Percentiles rank a stretch among this genome's conserved stretches.
Conservation (phyloP, 2,329 filamentous ascomycete genomes). For the Fusarium luffae region DNA sequence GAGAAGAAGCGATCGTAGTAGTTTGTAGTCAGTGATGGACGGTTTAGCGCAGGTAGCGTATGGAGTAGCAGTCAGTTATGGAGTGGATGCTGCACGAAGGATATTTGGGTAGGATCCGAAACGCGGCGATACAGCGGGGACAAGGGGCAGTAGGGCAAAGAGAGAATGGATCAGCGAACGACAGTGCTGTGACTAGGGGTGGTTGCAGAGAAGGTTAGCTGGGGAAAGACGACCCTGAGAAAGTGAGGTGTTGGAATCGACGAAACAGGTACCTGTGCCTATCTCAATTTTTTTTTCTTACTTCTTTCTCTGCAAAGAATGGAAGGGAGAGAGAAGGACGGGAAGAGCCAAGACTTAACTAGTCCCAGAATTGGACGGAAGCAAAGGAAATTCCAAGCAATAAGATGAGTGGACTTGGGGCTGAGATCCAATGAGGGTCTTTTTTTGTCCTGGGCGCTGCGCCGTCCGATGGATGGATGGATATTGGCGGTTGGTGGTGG, state of each 20-base stretch:
- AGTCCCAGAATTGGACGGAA: slow-evolving; percentile 22
- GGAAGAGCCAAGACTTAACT: slow-evolving; percentile 27
- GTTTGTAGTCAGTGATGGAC: slow-evolving; percentile 24
- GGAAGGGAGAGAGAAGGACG: slow-evolving; percentile 18
- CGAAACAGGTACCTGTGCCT: neutral
- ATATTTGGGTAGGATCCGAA: slow-evolving; percentile 39
- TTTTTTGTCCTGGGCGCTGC: slow-evolving; percentile 33
- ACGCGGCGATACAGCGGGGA: slow-evolving; percentile 34
- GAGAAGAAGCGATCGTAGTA: slow-evolving; percentile 26
- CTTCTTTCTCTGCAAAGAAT: slow-evolving; percentile 11
- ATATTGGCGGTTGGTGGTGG: slow-evolving; percentile 30
- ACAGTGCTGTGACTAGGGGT: slow-evolving; percentile 30
- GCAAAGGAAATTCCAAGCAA: slow-evolving; percentile 31
- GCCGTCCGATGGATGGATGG: slow-evolving; percentile 16
- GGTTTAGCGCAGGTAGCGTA: slow-evolving; percentile 25
- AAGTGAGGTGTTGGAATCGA: slow-evolving; percentile 22
- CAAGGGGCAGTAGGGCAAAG: slow-evolving; percentile 21
- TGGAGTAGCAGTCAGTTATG: neutral
- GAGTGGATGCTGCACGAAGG: slow-evolving; percentile 31
- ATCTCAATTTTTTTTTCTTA: neutral
- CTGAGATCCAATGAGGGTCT: slow-evolving; percentile 14
- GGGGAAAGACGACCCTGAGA: slow-evolving; percentile 17
- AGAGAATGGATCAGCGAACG: slow-evolving; percentile 39
- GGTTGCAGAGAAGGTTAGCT: slow-evolving; percentile 27
- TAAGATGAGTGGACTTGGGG: slow-evolving; percentile 32